These are phyloP conservation scores for Coleophoma crateriformis DNA, from an alignment of 2,329 filamentous ascomycete species.

Conservation along the genomic window DNA sequence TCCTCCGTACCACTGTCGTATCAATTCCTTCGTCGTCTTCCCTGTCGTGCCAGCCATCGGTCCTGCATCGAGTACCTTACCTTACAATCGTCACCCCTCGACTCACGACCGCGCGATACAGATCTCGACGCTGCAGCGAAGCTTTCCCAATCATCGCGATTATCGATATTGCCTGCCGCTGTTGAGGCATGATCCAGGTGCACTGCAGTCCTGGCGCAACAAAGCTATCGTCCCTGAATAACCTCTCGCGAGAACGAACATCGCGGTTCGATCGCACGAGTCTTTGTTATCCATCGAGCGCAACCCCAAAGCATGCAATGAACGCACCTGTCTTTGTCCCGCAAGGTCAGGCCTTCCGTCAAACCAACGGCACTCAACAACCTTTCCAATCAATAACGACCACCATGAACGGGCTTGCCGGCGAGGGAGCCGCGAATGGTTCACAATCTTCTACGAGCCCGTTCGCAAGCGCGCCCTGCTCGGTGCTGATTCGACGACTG, in stretches of 20 bases:
- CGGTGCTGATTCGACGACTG: constrained; percentile 48
- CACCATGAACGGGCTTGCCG: constrained; percentile 22
- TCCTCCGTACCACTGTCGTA: no score
- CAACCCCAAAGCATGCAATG: constrained; percentile 27
- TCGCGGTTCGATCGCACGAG: constrained; percentile 15
- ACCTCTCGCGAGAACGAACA: constrained; percentile 9
- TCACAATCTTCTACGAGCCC: constrained; percentile 14
- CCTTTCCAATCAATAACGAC: constrained; percentile 24
- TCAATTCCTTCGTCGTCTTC: no score
- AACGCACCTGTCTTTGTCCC: constrained; percentile 25
- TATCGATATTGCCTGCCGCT: constrained; percentile 4
- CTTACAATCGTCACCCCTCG: neutral
- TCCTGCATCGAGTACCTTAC: no score
- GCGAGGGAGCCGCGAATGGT: constrained; percentile 15
- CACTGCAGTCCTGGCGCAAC: constrained; percentile 12
- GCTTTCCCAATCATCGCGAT: constrained; percentile 9
- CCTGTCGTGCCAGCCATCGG: no score
- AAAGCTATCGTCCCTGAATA: constrained; percentile 8
- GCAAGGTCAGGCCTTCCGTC: constrained; percentile 23
- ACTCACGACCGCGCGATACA: constrained; percentile 1
- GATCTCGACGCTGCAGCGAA: constrained; percentile 5
- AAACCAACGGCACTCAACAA: constrained; percentile 20
- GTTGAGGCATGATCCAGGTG: constrained; percentile 19
- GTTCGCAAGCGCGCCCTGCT: constrained; percentile 26
- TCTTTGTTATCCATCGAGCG: constrained; percentile 4